These are phyloP conservation scores for Polymyxa betae DNA, from an alignment of 208 protist genomes.

Conservation along the genomic window DNA sequence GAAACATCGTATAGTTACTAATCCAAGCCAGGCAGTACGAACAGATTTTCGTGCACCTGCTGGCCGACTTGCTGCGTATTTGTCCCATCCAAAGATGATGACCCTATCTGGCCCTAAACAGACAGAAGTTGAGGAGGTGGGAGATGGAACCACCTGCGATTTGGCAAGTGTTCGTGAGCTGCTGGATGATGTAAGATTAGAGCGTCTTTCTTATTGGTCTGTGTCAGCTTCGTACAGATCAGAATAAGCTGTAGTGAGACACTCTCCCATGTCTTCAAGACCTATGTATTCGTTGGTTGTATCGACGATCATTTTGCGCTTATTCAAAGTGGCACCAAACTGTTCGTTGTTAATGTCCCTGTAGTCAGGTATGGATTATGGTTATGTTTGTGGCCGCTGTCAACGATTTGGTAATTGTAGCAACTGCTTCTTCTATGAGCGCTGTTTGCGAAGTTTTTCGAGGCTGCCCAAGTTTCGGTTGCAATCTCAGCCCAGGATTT, in stretches of 20 bases:
- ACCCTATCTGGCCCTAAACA: neutral
- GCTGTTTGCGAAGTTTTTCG: neutral
- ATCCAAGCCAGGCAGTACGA: neutral
- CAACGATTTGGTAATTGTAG: neutral
- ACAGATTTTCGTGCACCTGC: neutral
- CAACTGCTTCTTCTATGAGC: conserved; percentile 53
- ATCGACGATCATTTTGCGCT: conserved; percentile 54
- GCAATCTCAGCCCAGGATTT: neutral
- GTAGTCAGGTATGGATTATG: neutral
- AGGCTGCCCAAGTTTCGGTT: neutral
- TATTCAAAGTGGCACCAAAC: conserved; percentile 53
- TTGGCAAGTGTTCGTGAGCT: conserved; percentile 1
- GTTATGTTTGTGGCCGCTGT: neutral
- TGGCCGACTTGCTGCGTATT: neutral
- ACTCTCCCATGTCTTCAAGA: neutral
- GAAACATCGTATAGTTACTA: neutral
- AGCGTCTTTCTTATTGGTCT: neutral
- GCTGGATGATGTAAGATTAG: neutral
- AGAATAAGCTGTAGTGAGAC: neutral
- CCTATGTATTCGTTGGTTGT: conserved; percentile 57
- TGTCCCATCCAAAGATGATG: neutral
- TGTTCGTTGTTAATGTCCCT: conserved; percentile 46
- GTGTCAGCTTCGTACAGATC: neutral
- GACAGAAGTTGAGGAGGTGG: neutral
- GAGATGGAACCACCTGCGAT: neutral